Evolutionary conservation across 768 basidiomycete species (phyloP), one percentile per base, ranked within the genome.

Genomic region (Lactifluus piperatus): DNA sequence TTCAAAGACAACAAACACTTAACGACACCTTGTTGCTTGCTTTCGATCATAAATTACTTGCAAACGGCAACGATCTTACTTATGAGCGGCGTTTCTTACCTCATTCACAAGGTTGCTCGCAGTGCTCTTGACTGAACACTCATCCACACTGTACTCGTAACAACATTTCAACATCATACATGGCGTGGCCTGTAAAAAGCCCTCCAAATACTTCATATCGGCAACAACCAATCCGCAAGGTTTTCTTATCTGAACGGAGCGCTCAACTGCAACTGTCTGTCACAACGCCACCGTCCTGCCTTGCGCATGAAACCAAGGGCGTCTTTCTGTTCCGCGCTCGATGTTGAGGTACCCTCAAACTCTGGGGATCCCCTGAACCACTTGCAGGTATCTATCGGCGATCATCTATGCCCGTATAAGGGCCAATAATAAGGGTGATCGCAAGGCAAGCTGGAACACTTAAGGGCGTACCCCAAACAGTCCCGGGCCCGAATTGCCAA

Each of bases 401-500:
- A 91, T 86, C 71, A 86, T 71, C 84, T 86, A 55, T 11, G 58
- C 36, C 43, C 47, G 39, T 41, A 9, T 34, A 30, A 52, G 9
- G 4, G 41, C 50, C 51, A 59, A 51, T 49, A 27, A 45, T 32
- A 34, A 34, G 11, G 51, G 24, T 37, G 41, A 32, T 6, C n/a
- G 53, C 36, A 51, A 47, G 50, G 54, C 24, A 29, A 30, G 22
- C 48, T 24, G 14, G 47, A 43, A 11, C 30, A 22, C 16, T 29
- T 20, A 9, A 43, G 32, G 11, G 69, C 80, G 59, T 69, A 86
- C 84, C 30, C 67, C 74, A 66, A 89, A 91, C 46, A 91, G 72
- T 36, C 77, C 81, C 18, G 89, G 90, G 86, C 84, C 50, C 91
- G 79, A 45, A 81, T 74, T 5, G 84, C 84, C 47, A 92, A 74